Conservation (phyloP, 352 stramenopile species). For the Phytophthora citricola region DNA sequence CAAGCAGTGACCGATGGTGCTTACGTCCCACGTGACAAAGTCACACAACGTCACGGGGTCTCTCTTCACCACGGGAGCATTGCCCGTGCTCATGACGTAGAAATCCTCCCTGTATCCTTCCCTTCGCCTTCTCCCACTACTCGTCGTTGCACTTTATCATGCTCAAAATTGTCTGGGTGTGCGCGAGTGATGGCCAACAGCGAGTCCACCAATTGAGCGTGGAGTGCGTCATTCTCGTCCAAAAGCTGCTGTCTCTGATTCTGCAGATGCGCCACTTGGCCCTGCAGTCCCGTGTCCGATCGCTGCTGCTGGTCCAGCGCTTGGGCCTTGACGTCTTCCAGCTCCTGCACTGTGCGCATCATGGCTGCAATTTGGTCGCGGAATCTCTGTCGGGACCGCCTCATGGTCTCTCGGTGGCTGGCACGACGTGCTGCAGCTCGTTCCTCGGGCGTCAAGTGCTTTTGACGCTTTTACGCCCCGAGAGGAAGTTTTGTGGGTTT, state of each 20-base stretch:
- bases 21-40: conserved; percentile 44
- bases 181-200: conserved; percentile 35
- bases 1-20: conserved; percentile 39
- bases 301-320: conserved; percentile 14
- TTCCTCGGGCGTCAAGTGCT: conserved; percentile 27
- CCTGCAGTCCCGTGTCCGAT: conserved; percentile 12
- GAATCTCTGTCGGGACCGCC: conserved; percentile 43
- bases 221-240: conserved; percentile 34
- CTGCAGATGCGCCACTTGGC: conserved; percentile 35
- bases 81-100: conserved; percentile 16
- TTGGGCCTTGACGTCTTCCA: conserved; percentile 29
- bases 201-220: conserved; percentile 41
- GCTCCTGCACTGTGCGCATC: conserved; percentile 33
- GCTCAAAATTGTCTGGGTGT: conserved; percentile 36
- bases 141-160: conserved; percentile 17
- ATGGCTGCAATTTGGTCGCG: conserved; percentile 40
- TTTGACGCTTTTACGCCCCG: conserved; percentile 16
- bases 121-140: not conserved
- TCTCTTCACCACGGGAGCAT: conserved; percentile 4
- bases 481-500: not conserved
- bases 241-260: conserved; percentile 33
- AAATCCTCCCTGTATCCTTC: conserved; percentile 18
- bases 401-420: conserved; percentile 46
- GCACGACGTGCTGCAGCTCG: conserved; percentile 25
- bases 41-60: conserved; percentile 44